These are phyloP conservation scores for Diaporthe helianthi DNA, from an alignment of 2,329 filamentous ascomycete genomes.

Conservation along the genomic window DNA sequence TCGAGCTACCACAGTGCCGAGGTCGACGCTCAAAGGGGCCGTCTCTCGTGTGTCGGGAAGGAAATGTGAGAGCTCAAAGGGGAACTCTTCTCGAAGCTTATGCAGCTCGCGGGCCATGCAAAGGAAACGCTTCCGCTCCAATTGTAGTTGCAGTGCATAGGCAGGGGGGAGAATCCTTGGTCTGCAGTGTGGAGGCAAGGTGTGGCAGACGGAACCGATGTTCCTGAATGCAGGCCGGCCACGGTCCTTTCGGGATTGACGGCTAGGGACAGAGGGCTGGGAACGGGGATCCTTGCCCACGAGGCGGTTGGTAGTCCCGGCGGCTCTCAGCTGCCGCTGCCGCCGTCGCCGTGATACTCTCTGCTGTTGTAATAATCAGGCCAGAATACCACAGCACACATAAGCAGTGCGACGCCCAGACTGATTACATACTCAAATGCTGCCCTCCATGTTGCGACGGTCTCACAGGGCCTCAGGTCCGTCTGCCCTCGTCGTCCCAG, in stretches of 20 bases:
- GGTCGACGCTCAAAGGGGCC: background rate
- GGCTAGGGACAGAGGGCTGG: slow-evolving; percentile 26
- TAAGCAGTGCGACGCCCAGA: slow-evolving; percentile 7
- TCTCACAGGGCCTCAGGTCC: slow-evolving; percentile 17
- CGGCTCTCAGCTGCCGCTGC: slow-evolving; percentile 21
- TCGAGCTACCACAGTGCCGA: slow-evolving; percentile 11
- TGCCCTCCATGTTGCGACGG: background rate
- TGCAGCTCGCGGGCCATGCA: background rate
- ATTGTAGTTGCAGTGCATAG: slow-evolving; percentile 22
- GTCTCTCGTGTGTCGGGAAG: background rate
- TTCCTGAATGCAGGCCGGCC: slow-evolving; percentile 24
- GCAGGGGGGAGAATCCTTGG: slow-evolving; percentile 17
- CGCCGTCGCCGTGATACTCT: background rate
- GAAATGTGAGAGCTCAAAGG: background rate
- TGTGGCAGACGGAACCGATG: slow-evolving; percentile 9
- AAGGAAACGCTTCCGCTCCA: background rate
- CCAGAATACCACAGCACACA: background rate
- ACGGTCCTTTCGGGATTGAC: slow-evolving; percentile 31
- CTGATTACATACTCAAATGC: background rate
- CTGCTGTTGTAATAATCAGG: background rate
- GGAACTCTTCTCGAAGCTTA: slow-evolving; percentile 18
- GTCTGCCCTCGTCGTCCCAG: slow-evolving; percentile 14
- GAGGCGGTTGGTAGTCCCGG: slow-evolving; percentile 18
- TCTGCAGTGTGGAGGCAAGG: slow-evolving; percentile 7
- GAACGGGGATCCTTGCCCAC: slow-evolving; percentile 26